Percentiles rank a stretch among this genome's conserved stretches.
Conservation (phyloP, 768 basidiomycete species). For the Hericium erinaceus region DNA sequence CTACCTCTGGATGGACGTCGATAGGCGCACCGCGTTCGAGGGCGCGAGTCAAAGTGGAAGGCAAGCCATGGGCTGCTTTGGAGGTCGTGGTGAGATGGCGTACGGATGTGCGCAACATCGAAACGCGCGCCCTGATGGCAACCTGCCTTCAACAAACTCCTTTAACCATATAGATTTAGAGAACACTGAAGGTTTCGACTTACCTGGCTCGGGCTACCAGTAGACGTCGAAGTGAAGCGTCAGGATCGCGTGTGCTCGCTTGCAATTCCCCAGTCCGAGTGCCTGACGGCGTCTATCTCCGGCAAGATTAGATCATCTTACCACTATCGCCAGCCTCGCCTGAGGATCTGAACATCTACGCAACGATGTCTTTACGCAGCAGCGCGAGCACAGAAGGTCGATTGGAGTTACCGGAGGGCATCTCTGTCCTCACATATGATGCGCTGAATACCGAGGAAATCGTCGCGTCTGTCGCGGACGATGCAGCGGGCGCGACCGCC, state of each 20-base stretch:
- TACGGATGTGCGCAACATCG: slow-evolving; percentile 5
- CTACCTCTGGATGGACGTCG: slow-evolving; percentile 77
- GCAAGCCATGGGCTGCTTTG: not conserved
- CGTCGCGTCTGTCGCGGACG: slow-evolving; percentile 51
- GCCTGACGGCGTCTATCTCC: no score
- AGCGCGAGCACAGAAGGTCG: slow-evolving; percentile 33
- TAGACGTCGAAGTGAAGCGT: no score
- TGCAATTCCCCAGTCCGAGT: no score
- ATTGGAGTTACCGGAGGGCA: slow-evolving; percentile 35
- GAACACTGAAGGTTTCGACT: not conserved
- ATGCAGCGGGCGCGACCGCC: slow-evolving; percentile 61
- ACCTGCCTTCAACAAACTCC: not conserved
- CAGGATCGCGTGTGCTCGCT: no score
- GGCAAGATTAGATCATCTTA: no score
- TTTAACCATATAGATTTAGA: not conserved
- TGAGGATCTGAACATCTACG: not conserved
- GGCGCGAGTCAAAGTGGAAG: slow-evolving; percentile 14
- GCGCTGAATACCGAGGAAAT: slow-evolving; percentile 49
- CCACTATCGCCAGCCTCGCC: no score
- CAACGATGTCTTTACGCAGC: slow-evolving; percentile 2
- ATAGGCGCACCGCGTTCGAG: slow-evolving; percentile 26
- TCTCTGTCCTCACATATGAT: slow-evolving; percentile 50
- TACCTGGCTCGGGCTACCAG: not conserved
- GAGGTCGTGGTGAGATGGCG: slow-evolving; percentile 3
- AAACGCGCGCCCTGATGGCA: not conserved